Conservation (phyloP, 179 eudicot genomes). For the Spergularia azorica region DNA sequence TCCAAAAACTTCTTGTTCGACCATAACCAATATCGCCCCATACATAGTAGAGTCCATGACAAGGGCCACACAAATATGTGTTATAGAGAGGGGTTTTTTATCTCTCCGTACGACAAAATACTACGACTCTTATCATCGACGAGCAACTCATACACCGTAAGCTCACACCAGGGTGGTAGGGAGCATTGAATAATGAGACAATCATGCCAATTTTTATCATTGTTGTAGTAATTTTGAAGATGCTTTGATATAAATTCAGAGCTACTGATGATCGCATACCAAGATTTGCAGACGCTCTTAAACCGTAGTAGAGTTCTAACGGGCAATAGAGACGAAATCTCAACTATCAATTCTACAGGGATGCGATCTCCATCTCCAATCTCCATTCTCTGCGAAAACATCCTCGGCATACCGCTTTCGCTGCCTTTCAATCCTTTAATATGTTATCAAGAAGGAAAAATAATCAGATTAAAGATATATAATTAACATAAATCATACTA, state of each 20-base stretch:
- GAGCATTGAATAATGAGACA: not conserved
- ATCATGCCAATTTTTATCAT: not conserved
- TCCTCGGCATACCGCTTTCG: not conserved
- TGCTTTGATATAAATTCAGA: too few relatives aligned
- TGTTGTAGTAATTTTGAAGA: not conserved
- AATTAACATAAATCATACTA: too few relatives aligned
- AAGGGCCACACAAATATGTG: slow-evolving; percentile 11
- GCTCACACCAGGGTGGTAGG: not conserved
- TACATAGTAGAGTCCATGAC: slow-evolving; percentile 9
- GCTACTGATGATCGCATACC: too few relatives aligned
- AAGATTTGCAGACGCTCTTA: too few relatives aligned
- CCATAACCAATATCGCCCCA: not conserved
- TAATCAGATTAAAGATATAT: not conserved
- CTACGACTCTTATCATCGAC: not conserved
- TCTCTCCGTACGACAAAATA: not conserved
- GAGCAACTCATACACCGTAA: not conserved
- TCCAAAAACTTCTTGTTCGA: not conserved
- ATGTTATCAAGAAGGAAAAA: not conserved
- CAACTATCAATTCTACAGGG: not conserved
- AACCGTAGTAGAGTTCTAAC: too few relatives aligned
- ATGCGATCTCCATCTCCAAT: not conserved
- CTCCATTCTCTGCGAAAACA: not conserved
- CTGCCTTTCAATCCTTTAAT: not conserved
- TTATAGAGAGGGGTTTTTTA: not conserved
- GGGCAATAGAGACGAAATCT: too few relatives aligned